phyloP scores from a whole-genome alignment of 1,139 yeast genomes.

The Debaryomyces subglobosus region DNA sequence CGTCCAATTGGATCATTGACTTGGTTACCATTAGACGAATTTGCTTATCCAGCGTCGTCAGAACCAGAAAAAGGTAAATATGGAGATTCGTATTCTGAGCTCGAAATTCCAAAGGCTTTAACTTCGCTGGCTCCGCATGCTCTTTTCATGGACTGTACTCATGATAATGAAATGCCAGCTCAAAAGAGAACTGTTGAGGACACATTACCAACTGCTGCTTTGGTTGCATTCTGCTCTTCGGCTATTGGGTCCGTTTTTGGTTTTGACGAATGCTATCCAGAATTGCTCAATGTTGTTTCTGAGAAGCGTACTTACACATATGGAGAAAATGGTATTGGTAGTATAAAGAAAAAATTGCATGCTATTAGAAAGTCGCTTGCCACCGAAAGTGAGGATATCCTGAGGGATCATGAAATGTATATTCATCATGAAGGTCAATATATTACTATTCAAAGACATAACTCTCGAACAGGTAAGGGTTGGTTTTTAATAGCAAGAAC shows the following conservation, averaged over 20 bases:
- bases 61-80: constrained; percentile 36
- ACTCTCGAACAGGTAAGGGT: constrained; percentile 84
- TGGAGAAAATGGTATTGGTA: constrained; percentile 67
- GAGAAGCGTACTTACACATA: constrained; percentile 69
- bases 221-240: constrained; percentile 90
- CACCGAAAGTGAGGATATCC: constrained; percentile 60
- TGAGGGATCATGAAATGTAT: constrained; percentile 85
- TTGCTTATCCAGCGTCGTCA: constrained; percentile 62
- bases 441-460: constrained; percentile 86
- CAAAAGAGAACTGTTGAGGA: constrained; percentile 94
- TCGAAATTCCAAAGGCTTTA: constrained; percentile 66
- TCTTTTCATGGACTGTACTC: constrained; percentile 95
- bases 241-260: constrained; percentile 96
- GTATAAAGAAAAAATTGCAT: constrained; percentile 64
- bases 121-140: constrained; percentile 83
- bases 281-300: constrained; percentile 75
- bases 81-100: constrained; percentile 51
- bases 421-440: constrained; percentile 93
- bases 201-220: constrained; percentile 91
- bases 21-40: constrained; percentile 73
- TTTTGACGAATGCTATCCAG: constrained; percentile 89
- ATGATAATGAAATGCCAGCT: constrained; percentile 87
- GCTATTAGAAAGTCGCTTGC: constrained; percentile 64
- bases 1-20: constrained; percentile 90
- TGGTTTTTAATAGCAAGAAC: constrained; percentile 88